Evolutionary conservation across 139 green algal species (phyloP), one percentile per base, ranked within the genome.

Genomic region (Gonium pectorale): DNA sequence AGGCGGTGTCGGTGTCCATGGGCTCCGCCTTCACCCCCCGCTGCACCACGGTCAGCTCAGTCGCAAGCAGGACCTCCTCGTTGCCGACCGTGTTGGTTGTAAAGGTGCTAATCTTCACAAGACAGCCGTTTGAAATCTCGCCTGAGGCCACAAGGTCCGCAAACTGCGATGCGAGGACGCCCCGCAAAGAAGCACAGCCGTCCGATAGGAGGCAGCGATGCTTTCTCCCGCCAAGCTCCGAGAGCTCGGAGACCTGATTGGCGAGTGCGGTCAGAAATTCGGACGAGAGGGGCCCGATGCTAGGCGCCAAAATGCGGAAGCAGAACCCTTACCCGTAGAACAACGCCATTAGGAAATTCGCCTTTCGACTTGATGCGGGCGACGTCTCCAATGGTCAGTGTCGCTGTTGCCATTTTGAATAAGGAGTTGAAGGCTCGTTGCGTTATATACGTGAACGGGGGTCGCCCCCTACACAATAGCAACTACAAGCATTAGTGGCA

Each of bases 81-180:
- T 88, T 84, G 62, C 90, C 60, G 31, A 56, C 27, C 44, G 21
- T 43, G 69, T 74, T 79, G 59, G 84, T 49, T 33, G 81, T 19
- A 62, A 64, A 81, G 44, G 79, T 33, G 33, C 64, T 63, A 29
- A 77, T 51, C 37, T 67, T 86, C 38, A 75, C 60, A 0, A 51
- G 81, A 74, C 56, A 80, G 38, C 75, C 84, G 40, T 52, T 51
- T 21, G 67, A 64, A 22, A 81, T 66, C 56, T 81, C 33, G 35
- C 52, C 84, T 35, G n/a, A 43, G 22, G 37, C 54, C 24, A 88
- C 49, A 1, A 85, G 69, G 62, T 82, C 62, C 5, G 66, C 54
- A 41, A 90, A 83, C 86, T 94, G 87, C 1, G 83, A 87, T 5
- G 88, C 87, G 8, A 95, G 72, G 0, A 91, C 41, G 51, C 85